Evolutionary conservation across 2,329 filamentous ascomycete species (phyloP), one percentile per base, ranked within the genome.

Genomic region (Beauveria brongniartii): DNA sequence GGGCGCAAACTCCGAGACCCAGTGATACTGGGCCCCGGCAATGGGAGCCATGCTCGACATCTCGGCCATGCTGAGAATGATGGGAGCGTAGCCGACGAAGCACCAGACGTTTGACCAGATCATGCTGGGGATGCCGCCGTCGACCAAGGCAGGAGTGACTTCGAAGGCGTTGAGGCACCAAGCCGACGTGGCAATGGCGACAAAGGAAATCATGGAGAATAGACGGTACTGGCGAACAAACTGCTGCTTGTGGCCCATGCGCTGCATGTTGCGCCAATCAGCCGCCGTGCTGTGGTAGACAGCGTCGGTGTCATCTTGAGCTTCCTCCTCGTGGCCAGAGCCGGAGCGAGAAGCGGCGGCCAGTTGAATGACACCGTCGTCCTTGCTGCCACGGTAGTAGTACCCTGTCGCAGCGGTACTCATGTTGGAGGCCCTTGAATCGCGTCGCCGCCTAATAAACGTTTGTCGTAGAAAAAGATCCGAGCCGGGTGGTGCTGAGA

Each of bases 11-110:
- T 64, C 63, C 44, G 61, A 63, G 7, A 64, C 63, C 65, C 65
- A 67, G 43, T 67, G 65, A 22, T 67, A 67, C 46, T 67, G 65
- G 2, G 65, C 65, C 9, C 65, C 65, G 8, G 65, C 65, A 24
- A 66, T 67, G 16, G 65, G 65, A 0, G 63, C 64, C 14, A 67
- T 67, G 22, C 65, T 63, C 2, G 65, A 48, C 20, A 67, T 64
- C 37, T 67, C 65, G 1, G 65, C 65, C 64, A 66, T 67, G 46
- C 61, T 64, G n/a, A 64, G 50, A 28, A 56, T 54, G 18, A 64
- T n/a, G 22, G 63, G 61, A 14, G 34, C 16, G 28, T 54, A 64
- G 22, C 57, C 53, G 5, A 59, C 14, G 18, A 52, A 55, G 52
- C 44, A 56, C 59, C 59, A 61, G 26, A 61, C 40, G 20, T 52